These are phyloP conservation scores for Saccharomycopsis sp. DNA, from an alignment of 805 yeast species.

Conservation along the genomic window DNA sequence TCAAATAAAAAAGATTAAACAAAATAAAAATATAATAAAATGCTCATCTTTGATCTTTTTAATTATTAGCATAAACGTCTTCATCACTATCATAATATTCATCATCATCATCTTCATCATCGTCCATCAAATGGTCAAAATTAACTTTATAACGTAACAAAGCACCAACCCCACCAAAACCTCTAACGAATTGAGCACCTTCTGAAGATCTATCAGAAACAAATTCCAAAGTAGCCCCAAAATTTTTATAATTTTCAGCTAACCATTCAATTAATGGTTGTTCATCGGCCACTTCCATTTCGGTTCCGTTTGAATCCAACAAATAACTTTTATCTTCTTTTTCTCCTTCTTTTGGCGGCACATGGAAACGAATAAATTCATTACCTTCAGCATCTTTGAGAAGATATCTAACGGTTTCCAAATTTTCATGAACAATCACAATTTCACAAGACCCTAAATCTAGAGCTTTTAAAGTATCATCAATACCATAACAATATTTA, in stretches of 20 bases:
- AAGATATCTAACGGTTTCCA: constrained; percentile 75
- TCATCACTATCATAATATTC: constrained; percentile 25
- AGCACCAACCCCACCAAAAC: constrained; percentile 99
- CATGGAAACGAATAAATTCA: constrained; percentile 60
- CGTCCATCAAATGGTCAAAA: constrained; percentile 86
- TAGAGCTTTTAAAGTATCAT: constrained; percentile 90
- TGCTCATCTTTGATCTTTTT: constrained; percentile 1
- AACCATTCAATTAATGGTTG: constrained; percentile 91
- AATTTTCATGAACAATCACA: constrained; percentile 85
- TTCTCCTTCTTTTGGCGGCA: constrained; percentile 36
- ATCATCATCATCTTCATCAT: constrained; percentile 34
- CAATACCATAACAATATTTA: constrained; percentile 94
- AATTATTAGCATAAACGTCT: constrained; percentile 19
- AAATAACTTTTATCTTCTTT: constrained; percentile 67
- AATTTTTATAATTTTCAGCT: constrained; percentile 90
- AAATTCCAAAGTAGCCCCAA: constrained; percentile 93
- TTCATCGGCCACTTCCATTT: constrained; percentile 83
- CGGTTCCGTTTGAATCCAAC: constrained; percentile 77
- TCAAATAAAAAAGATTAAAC: not conserved
- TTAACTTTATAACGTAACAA: constrained; percentile 91
- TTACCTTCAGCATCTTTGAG: constrained; percentile 76
- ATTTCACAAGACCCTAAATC: constrained; percentile 95
- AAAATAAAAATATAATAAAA: not conserved
- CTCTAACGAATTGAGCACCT: constrained; percentile 97
- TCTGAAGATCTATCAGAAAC: constrained; percentile 95